These are phyloP conservation scores for Globisporangium solare DNA, from an alignment of 352 stramenopile genomes.

Conservation along the genomic window DNA sequence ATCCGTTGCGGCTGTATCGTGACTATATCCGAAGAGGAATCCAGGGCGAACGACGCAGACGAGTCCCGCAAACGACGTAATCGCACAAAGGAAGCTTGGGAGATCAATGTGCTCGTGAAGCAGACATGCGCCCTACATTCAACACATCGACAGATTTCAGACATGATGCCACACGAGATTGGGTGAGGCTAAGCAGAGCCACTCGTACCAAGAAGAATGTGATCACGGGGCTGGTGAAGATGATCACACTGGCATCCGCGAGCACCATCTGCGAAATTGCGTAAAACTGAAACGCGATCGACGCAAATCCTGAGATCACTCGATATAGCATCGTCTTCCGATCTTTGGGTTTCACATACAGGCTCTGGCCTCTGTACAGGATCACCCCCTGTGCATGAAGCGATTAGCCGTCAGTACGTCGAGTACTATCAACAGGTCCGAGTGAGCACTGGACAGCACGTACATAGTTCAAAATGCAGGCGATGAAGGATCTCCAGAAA, in stretches of 20 bases:
- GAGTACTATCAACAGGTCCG: neutral
- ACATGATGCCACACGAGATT: too few species aligned
- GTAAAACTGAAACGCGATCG: constrained; percentile 62
- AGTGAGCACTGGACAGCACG: constrained; percentile 6
- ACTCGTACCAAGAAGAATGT: constrained; percentile 55
- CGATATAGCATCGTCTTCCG: constrained; percentile 61
- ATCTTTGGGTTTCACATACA: constrained; percentile 43
- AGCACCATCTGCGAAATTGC: constrained; percentile 72
- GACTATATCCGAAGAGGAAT: constrained; percentile 39
- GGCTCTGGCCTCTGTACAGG: constrained; percentile 38
- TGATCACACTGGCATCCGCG: constrained; percentile 57
- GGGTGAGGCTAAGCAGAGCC: too few species aligned
- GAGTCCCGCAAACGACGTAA: constrained; percentile 30
- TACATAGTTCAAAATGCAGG: constrained; percentile 61
- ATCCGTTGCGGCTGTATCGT: constrained; percentile 31
- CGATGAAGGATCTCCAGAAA: constrained; percentile 68
- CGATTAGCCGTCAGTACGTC: neutral
- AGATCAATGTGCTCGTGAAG: constrained; percentile 26
- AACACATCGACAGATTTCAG: too few species aligned
- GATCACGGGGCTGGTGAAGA: constrained; percentile 58
- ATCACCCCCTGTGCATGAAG: constrained; percentile 5
- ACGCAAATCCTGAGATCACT: constrained; percentile 29
- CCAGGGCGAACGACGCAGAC: constrained; percentile 35
- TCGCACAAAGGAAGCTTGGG: constrained; percentile 21
- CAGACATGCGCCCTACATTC: constrained; percentile 20